Conservation (phyloP, 768 basidiomycete genomes). For the Stropharia rugosoannulata region DNA sequence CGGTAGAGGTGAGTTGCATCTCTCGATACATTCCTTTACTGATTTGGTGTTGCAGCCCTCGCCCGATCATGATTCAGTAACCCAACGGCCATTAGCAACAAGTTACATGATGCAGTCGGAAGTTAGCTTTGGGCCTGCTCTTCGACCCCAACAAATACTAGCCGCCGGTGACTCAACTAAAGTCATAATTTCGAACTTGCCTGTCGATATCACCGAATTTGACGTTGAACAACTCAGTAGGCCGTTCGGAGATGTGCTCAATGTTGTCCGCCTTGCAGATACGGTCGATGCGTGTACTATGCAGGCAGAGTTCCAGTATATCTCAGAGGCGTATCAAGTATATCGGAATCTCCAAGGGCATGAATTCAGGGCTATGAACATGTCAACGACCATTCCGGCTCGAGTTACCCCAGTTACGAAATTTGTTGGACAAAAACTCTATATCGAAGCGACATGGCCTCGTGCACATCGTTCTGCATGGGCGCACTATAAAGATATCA, state of each 20-base stretch:
- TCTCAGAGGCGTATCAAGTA: slow-evolving; percentile 30
- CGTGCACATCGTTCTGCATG: slow-evolving; percentile 42
- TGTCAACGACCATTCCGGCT: slow-evolving; percentile 28
- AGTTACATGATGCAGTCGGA: slow-evolving; percentile 27
- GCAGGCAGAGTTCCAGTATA: slow-evolving; percentile 28
- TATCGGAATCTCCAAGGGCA: slow-evolving; percentile 31
- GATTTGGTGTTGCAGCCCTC: background rate
- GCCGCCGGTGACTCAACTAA: slow-evolving; percentile 39
- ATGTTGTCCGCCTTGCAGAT: slow-evolving; percentile 19
- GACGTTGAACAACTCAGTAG: slow-evolving; percentile 31
- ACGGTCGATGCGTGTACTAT: slow-evolving; percentile 15
- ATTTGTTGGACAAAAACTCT: slow-evolving; percentile 10
- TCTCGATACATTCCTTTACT: background rate
- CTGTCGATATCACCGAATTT: slow-evolving; percentile 23
- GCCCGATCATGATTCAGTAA: background rate
- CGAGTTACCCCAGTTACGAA: slow-evolving; percentile 12
- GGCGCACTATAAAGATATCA: slow-evolving; percentile 42
- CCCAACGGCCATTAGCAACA: slow-evolving; percentile 18
- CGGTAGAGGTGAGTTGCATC: too few relatives aligned
- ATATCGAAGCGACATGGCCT: slow-evolving; percentile 43
- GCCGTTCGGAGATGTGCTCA: slow-evolving; percentile 27
- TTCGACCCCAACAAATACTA: slow-evolving; percentile 26
- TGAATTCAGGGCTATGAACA: slow-evolving; percentile 17
- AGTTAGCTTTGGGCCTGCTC: slow-evolving; percentile 32
- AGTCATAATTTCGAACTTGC: slow-evolving; percentile 41